phyloP scores from a whole-genome alignment of 2,329 filamentous ascomycete genomes.

The Fonsecaea multimorphosa region DNA sequence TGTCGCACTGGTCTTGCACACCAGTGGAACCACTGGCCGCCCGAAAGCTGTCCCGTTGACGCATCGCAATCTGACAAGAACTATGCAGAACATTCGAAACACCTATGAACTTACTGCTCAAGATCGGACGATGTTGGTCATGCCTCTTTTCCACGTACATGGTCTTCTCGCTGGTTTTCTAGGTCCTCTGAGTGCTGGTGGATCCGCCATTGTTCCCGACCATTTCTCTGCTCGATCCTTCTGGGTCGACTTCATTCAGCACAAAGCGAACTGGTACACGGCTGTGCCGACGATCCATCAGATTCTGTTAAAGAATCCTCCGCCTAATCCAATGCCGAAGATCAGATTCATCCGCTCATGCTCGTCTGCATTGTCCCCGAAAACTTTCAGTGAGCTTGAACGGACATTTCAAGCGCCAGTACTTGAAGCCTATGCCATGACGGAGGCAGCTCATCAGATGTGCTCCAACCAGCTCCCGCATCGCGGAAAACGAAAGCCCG shows the following conservation, averaged over 20 bases:
- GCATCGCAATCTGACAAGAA: slow-evolving; percentile 78
- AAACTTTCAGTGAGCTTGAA: slow-evolving; percentile 80
- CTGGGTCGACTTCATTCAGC: slow-evolving; percentile 75
- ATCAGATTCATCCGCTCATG: slow-evolving; percentile 90
- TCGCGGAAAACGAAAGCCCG: slow-evolving; percentile 72
- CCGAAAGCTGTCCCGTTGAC: slow-evolving; percentile 77
- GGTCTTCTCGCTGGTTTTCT: slow-evolving; percentile 84
- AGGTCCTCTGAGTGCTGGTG: slow-evolving; percentile 74
- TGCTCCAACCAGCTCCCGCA: slow-evolving; percentile 69
- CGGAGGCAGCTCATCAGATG: slow-evolving; percentile 71
- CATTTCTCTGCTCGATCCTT: slow-evolving; percentile 84
- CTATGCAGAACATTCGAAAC: slow-evolving; percentile 80
- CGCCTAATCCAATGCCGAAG: slow-evolving; percentile 69
- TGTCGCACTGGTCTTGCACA: slow-evolving; percentile 81
- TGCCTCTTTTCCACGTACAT: slow-evolving; percentile 91
- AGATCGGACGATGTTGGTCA: slow-evolving; percentile 84
- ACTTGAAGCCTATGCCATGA: slow-evolving; percentile 91
- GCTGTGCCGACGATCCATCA: slow-evolving; percentile 93
- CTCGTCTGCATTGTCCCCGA: slow-evolving; percentile 81
- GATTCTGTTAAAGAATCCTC: slow-evolving; percentile 76
- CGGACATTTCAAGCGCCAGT: slow-evolving; percentile 77
- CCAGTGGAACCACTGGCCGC: slow-evolving; percentile 81
- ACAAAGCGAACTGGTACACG: slow-evolving; percentile 88
- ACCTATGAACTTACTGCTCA: slow-evolving; percentile 74
- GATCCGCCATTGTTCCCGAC: slow-evolving; percentile 77